Base-by-base conservation (phyloP, 305 asterid genomes). In the Euphrasia arctica region DNA sequence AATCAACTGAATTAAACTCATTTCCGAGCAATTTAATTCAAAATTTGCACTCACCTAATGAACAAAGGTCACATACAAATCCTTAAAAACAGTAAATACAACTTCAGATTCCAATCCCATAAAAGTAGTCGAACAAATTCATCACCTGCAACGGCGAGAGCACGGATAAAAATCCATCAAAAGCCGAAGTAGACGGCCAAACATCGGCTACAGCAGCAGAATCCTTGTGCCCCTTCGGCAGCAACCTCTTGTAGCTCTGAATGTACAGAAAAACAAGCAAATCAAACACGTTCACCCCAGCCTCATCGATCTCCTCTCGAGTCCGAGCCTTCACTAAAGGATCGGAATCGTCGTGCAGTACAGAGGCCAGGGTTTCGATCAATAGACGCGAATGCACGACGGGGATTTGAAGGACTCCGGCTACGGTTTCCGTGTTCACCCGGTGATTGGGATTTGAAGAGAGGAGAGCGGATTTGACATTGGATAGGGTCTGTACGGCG, bases 141-240 rank as follows among this genome's bases (percentile, higher is more conserved):
- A 48, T 69, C 60, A 93, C 98, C 95, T 93, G 98, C 70, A 90
- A 81, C 2, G 98, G 98, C 54, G 96, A 74, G 12, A 90, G 94
- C 34, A 91, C 96, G 0, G 98, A 93, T 70, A 90, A 73, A 68
- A 84, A 82, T 2, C 98, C 97, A 58, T 93, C 98, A 15, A 93
- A 93, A 39, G 97, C 95, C 0, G 96, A 90, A 18, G 97, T 93
- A 31, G 97, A 90, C n/a, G 98, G 98, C 98, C 97, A 90, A 39
- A 90, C 96, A 76, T 88, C 97, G 25, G 95, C 97, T 1, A 90
- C 95, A 2, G 97, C 88, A 15, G 95, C 96, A n/a, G 97, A 82
- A 74, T 90, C 97, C 83, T 72, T 84, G 62, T 90, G 97, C 15
- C 97, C 94, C 69, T 80, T 90, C 9, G 96, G 97, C 66, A 86